phyloP scores from a whole-genome alignment of 805 yeast species.

The Barnettozyma botsteinii region DNA sequence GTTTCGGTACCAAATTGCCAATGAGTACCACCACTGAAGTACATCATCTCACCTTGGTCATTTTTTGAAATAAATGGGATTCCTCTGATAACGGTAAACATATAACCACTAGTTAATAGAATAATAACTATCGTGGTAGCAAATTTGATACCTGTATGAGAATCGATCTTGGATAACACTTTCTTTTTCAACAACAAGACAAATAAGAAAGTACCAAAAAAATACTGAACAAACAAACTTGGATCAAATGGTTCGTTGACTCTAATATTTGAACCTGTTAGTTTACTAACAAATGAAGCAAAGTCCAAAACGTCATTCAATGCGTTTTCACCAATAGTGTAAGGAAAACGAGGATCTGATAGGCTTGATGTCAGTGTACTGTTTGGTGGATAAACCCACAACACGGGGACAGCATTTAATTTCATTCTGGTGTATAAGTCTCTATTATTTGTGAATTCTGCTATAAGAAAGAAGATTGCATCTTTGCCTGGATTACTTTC shows the following conservation, averaged over 20 bases:
- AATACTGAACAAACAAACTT: conserved; percentile 39
- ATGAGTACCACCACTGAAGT: conserved; percentile 56
- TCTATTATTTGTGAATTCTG: conserved; percentile 45
- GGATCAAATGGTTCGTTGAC: conserved; percentile 40
- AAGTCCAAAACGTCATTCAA: conserved; percentile 38
- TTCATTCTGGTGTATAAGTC: conserved; percentile 35
- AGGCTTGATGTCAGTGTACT: conserved; percentile 22
- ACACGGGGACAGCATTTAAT: conserved; percentile 52
- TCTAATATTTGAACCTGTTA: conserved; percentile 38
- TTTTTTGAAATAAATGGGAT: conserved; percentile 57
- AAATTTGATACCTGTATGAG: conserved; percentile 24
- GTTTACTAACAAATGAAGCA: conserved; percentile 47
- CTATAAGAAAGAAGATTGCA: conserved; percentile 40
- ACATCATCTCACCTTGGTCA: conserved; percentile 45
- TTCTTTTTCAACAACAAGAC: conserved; percentile 47
- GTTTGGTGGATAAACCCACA: conserved; percentile 61
- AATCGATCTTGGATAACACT: conserved; percentile 29
- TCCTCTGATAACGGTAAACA: conserved; percentile 53
- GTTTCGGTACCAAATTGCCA: conserved; percentile 73
- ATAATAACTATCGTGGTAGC: conserved; percentile 37
- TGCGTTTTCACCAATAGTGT: conserved; percentile 27
- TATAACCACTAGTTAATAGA: conserved; percentile 53
- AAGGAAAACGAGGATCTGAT: conserved; percentile 31
- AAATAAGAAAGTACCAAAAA: conserved; percentile 36
- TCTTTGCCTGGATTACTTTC: conserved; percentile 37